Evolutionary conservation across 441 rosid species (phyloP), one percentile per base, ranked within the genome.

Genomic region (Gossypium aridum): DNA sequence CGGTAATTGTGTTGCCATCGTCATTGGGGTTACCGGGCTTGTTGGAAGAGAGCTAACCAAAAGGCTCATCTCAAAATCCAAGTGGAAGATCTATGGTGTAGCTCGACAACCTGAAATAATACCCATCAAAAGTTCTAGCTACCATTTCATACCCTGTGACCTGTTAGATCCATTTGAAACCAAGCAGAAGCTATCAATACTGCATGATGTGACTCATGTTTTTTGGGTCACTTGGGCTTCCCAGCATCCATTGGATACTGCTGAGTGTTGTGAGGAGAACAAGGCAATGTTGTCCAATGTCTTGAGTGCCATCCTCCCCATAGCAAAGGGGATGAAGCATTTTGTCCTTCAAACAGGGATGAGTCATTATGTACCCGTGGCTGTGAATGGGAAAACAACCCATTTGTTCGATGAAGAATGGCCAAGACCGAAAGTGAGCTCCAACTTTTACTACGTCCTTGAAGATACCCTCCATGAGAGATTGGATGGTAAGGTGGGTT

Each of bases 221-320:
- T 94, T 94, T 31, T 91, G 97, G 97, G 78, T 94, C 78, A 91
- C 97, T 31, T 92, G 97, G 99, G 89, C 93, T 4, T 81, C 81
- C 28, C 85, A 87, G 53, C 87, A 74, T 70, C 90, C 91, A 3
- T 75, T 84, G 9, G 92, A 92, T 16, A 86, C 70, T 79, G 78
- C 53, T 25, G 84, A 87, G 56, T 91, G 98, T 65, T 88, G 89
- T 49, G 78, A 87, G 55, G 93, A 88, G 80, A 94, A 94, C 87
- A 77, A 70, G 84, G 76, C 75, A 70, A 94, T 94, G 99, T 81
- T 92, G 84, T 53, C 71, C 78, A 87, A 94, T 77, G 91, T 91
- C 78, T 78, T 94, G 77, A 80, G 85, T 72, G 86, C 84, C 13
- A 67, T 92, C 72, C 88, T 94, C 67, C 87, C 91, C 1, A 79